Evolutionary conservation across 1,139 yeast genomes (phyloP).

Genomic region (Groenewaldozyma sp.): DNA sequence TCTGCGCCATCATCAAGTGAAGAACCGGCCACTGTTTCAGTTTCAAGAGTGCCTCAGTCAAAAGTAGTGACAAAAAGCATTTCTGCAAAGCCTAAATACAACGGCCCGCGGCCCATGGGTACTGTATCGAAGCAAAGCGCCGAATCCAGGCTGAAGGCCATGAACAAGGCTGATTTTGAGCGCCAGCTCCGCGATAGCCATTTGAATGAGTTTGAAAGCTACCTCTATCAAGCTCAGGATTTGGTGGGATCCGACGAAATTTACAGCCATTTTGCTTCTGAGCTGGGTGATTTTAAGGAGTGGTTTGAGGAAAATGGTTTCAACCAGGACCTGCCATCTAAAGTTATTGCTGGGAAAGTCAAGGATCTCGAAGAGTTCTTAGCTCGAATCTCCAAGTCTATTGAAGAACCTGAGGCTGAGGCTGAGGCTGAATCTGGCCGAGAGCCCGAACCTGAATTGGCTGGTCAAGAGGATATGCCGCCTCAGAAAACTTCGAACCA

Average conservation of each 20-base stretch:
- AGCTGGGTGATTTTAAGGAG: conserved; percentile 45
- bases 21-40: neutral
- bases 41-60: neutral
- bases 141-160: conserved; percentile 18
- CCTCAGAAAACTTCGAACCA: too few relatives aligned
- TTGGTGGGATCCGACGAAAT: conserved; percentile 9
- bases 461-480: too few relatives aligned
- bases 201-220: conserved; percentile 28
- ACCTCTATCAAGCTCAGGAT: conserved; percentile 27
- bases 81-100: conserved; percentile 16
- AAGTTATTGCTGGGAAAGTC: conserved; percentile 33
- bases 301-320: conserved; percentile 78
- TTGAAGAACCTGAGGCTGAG: neutral
- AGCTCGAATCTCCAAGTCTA: conserved; percentile 7
- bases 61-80: neutral
- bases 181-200: conserved; percentile 26
- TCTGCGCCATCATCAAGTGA: too few relatives aligned
- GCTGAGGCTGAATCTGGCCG: neutral
- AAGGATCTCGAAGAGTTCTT: conserved; percentile 23
- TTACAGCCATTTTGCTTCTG: conserved; percentile 14
- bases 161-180: conserved; percentile 25
- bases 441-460: neutral
- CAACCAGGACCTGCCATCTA: conserved; percentile 32
- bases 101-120: conserved; percentile 26
- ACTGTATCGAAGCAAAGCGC: conserved; percentile 24